Base-by-base conservation (phyloP, 495 filamentous ascomycete species). In the Apiosordaria backusii region DNA sequence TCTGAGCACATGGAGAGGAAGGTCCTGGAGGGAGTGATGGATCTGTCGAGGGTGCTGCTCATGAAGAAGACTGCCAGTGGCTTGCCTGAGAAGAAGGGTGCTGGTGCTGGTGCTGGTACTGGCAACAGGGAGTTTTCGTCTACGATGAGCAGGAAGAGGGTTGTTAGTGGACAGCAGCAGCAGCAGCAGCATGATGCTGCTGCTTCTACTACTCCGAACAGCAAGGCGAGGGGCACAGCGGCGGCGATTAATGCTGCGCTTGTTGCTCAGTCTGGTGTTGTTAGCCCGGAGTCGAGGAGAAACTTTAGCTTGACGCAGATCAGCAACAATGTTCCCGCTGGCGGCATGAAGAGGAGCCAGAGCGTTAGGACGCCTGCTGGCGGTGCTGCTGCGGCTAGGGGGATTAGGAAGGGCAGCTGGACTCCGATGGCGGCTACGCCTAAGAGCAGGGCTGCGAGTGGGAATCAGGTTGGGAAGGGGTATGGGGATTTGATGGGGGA, bases 11-110 rank as follows among this genome's bases (percentile, higher is more conserved):
- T 99, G 1, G 95, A 99, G 79, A 89, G 93, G 55, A 86, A 94
- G 10, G 97, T 99, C 65, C 79, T 99, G 27, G 94, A 98, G 65
- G 92, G 93, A 27, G 92, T 98, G 50, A 92, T 99, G 67, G 93
- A 99, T 72, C 93, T 97, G 71, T 97, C 95, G 35, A 89, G 92
- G 21, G 88, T 89, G 5, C 81, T 98, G 19, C 85, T 97, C 53
- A 86, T 96, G 65, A 85, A 86, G 18, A 87, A 89, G 71, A 79
- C 77, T 9, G 52, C 58, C 16, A 50, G 57, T 1, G 24, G 23
- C 2, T 5, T 40, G 27, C n/a, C 57, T 13, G 27, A 21, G 59
- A 24, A 9, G 21, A 24, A 23, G 22, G 27, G n/a, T n/a, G 7
- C n/a, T n/a, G 26, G 24, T n/a, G n/a, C n/a, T n/a, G n/a, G n/a